Base-by-base conservation (phyloP, 192 early-diverging fungal genomes). In the Dissophora globulifera region DNA sequence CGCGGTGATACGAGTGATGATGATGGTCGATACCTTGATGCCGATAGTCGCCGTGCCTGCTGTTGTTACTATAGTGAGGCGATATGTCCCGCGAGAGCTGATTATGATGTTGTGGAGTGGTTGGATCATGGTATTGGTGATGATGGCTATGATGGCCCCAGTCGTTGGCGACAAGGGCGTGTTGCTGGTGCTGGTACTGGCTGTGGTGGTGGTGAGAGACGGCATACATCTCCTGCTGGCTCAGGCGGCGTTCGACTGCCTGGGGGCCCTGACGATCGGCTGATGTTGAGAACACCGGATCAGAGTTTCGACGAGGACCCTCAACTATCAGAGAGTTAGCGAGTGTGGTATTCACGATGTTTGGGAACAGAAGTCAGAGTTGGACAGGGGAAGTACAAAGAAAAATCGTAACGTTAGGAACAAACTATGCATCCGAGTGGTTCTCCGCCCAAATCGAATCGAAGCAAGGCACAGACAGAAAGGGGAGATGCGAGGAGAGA, bases 221-320 rank as follows among this genome's bases (percentile, higher is more conserved):
- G 12, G 43, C 56, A 25, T 56, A 55, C 33, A 50, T 54, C 20
- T 71, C 69, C 53, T 71, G 69, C 47, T 71, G 69, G 17, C 69
- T 71, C 25, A 71, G n/a, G 4, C 69, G 48, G 1, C 69, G 42
- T 38, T 62, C 69, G 22, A 20, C 53, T 19, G 69, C n/a, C 17
- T 46, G 58, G 0, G 19, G 2, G 17, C 30, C 43, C 22, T 62
- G 58, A 3, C 60, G 52, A 16, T 71, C 69, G 17, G 59, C 46
- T 15, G 52, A 12, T 22, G 58, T 67, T n/a, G 65, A 48, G 8
- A 49, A 19, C 25, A 68, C 22, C 0, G 69, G 69, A n/a, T 57
- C 51, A 1, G 69, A 71, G 59, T 60, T 62, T 41, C 69, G 50
- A 40, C 69, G 69, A 62, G 19, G 23, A 4, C 25, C n/a, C 0